A percentile compares a stretch with the other conserved stretches of the same genome.
These are phyloP conservation scores for Sphagnum contortum DNA, from an alignment of 225 moss, liverwort and hornwort genomes.

Conservation along the genomic window DNA sequence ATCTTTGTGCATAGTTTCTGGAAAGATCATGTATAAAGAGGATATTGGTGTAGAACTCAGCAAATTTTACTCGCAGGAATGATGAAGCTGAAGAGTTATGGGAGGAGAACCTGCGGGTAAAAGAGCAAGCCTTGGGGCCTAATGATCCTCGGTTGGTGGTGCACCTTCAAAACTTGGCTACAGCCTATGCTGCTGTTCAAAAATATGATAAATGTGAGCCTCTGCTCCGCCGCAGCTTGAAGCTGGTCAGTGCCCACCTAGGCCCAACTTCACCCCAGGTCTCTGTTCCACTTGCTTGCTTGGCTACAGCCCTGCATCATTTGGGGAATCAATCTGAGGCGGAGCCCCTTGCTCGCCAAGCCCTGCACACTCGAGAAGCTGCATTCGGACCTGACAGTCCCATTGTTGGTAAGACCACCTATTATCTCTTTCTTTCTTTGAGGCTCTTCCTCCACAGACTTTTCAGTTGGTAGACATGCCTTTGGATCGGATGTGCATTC, in stretches of 20 bases:
- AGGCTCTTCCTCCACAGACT: too few relatives aligned
- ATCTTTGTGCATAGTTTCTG: too few relatives aligned
- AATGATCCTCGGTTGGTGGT: conserved; percentile 62
- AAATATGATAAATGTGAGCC: conserved; percentile 74
- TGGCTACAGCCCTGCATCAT: conserved; percentile 78
- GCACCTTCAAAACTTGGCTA: conserved; percentile 76
- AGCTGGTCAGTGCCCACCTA: conserved; percentile 52
- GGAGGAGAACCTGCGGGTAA: conserved; percentile 61
- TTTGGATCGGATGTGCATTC: too few relatives aligned
- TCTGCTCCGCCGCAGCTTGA: conserved; percentile 59
- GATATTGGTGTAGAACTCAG: too few relatives aligned
- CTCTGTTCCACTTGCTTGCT: conserved; percentile 61
- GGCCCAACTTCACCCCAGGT: conserved; percentile 71
- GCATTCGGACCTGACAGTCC: conserved; percentile 63
- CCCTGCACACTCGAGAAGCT: conserved; percentile 63
- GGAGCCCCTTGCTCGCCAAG: conserved; percentile 80
- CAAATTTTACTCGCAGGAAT: conserved; percentile 24
- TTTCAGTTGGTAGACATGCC: too few relatives aligned
- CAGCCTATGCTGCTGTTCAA: conserved; percentile 59
- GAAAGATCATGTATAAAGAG: too few relatives aligned
- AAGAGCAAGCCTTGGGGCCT: conserved; percentile 48
- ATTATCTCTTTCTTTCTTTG: too few relatives aligned
- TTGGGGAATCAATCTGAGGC: conserved; percentile 61
- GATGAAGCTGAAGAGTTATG: conserved; percentile 73
- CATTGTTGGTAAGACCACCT: conserved; percentile 41